A percentile compares a stretch with the other conserved stretches of the same genome.
Evolutionary conservation across 345 rosid species (phyloP).

Genomic region (Melastoma malabathricum): DNA sequence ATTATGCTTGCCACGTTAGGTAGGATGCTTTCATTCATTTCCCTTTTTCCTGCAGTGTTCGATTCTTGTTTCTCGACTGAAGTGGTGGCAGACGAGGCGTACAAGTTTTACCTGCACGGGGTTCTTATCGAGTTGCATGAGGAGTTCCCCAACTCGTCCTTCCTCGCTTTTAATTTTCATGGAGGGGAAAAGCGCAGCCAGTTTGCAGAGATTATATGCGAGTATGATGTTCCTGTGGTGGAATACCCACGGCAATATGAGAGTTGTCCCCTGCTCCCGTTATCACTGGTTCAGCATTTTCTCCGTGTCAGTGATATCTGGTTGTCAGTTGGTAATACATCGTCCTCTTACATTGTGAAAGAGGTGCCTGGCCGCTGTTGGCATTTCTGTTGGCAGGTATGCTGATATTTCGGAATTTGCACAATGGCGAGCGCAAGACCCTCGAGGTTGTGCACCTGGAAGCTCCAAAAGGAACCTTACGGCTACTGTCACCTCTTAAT

Average conservation of each 20-base stretch:
- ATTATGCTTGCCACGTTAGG: not conserved
- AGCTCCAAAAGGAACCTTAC: conserved; percentile 89
- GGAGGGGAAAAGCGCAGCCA: conserved; percentile 74
- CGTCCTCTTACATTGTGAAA: conserved; percentile 77
- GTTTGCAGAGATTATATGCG: conserved; percentile 54
- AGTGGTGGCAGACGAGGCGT: conserved; percentile 54
- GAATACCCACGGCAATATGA: conserved; percentile 93
- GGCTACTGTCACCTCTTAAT: conserved; percentile 84
- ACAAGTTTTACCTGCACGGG: conserved; percentile 61
- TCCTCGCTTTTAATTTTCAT: conserved; percentile 79
- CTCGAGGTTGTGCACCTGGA: conserved; percentile 88
- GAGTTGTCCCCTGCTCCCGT: conserved; percentile 84
- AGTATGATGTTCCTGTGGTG: conserved; percentile 71
- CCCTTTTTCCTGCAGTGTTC: conserved; percentile 41
- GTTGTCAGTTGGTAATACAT: conserved; percentile 65
- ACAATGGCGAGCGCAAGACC: conserved; percentile 68
- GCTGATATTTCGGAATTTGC: conserved; percentile 68
- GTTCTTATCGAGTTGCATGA: conserved; percentile 64
- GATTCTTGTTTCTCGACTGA: conserved; percentile 96
- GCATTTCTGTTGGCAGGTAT: conserved; percentile 76
- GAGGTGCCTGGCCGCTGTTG: conserved; percentile 97
- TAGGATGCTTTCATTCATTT: not conserved
- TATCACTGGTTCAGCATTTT: conserved; percentile 81
- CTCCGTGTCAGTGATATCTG: conserved; percentile 80
- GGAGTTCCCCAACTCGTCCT: conserved; percentile 67